Percentiles rank a stretch among this genome's conserved stretches.
Evolutionary conservation across 2,329 filamentous ascomycete species (phyloP).

Genomic region (Ophiostoma australiae): DNA sequence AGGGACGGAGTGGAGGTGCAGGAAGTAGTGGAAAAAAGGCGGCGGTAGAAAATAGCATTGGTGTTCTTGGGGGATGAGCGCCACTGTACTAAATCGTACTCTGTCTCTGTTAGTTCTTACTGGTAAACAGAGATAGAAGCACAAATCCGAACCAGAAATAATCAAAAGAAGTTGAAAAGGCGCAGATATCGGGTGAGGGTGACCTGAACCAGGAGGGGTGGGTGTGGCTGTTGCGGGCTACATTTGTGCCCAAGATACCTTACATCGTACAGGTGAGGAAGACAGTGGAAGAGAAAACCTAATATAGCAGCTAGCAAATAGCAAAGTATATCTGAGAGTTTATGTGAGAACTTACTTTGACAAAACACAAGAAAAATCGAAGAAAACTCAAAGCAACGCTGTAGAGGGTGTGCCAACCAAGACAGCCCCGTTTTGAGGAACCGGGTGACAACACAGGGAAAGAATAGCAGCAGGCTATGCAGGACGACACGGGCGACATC

Average conservation of each 20-base stretch:
- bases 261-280: not conserved
- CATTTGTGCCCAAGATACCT: not conserved
- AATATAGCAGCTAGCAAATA: not conserved
- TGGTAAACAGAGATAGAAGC: not conserved
- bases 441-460: not conserved
- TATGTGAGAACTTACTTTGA: not conserved
- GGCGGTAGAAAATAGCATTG: not conserved
- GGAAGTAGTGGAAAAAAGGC: not conserved
- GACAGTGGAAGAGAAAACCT: not conserved
- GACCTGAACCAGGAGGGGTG: not conserved
- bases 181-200: not conserved
- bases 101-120: not conserved
- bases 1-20: not conserved
- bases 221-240: not conserved
- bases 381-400: not conserved
- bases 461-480: not conserved
- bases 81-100: not conserved
- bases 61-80: not conserved
- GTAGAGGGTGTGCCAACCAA: not conserved
- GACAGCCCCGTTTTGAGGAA: conserved; percentile 7
- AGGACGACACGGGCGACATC: not conserved
- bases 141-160: not conserved
- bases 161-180: not conserved
- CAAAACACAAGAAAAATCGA: not conserved
- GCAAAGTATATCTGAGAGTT: not conserved